Percentiles rank a stretch among this genome's conserved stretches.
Evolutionary conservation across 192 early-diverging fungal species (phyloP).

Genomic region (Rhizoclosmatium globosum): DNA sequence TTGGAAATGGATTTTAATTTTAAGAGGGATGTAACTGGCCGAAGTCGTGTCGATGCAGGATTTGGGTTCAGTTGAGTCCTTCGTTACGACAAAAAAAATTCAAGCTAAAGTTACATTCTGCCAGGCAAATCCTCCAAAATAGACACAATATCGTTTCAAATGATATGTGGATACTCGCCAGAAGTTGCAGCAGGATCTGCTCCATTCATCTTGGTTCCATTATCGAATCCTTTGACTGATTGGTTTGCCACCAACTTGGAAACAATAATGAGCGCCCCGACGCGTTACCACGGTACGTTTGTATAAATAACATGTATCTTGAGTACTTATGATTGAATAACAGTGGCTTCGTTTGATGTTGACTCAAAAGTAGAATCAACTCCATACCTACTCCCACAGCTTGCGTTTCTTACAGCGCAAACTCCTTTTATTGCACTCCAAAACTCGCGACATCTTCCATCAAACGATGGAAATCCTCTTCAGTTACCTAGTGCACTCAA

Average conservation of each 20-base stretch:
- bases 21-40: conserved; percentile 11
- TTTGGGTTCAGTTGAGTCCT: conserved; percentile 14
- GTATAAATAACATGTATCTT: background rate
- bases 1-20: conserved; percentile 29
- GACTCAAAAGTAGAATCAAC: conserved; percentile 8
- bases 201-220: background rate
- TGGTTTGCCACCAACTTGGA: background rate
- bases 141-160: conserved; percentile 8
- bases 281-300: conserved; percentile 16
- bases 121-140: conserved; percentile 23
- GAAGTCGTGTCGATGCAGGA: background rate
- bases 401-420: conserved; percentile 17
- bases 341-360: conserved; percentile 21
- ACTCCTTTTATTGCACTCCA: conserved; percentile 7
- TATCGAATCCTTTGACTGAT: conserved; percentile 1
- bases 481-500: conserved; percentile 7
- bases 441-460: background rate
- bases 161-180: conserved; percentile 20
- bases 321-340: background rate
- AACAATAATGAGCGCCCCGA: conserved; percentile 1
- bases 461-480: background rate
- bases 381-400: conserved; percentile 12
- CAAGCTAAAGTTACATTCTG: background rate
- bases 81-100: too few relatives aligned
- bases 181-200: background rate